Conservation (phyloP, 2,329 filamentous ascomycete species). For the Dothiorella sarmentorum region DNA sequence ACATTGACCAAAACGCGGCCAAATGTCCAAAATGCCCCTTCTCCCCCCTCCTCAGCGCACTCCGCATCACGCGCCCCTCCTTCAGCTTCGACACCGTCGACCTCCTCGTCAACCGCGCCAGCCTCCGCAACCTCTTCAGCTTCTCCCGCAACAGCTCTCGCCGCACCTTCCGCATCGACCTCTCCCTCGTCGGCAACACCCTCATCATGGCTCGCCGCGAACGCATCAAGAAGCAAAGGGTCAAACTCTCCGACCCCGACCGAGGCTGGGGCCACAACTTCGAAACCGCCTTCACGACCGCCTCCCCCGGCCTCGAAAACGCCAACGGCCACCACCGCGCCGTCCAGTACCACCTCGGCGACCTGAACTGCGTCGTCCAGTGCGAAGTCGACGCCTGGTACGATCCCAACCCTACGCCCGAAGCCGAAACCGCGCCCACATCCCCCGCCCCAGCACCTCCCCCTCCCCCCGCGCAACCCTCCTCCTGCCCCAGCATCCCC, state of each 20-base stretch:
- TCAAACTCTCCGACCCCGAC: slow-evolving; percentile 18
- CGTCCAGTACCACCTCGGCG: slow-evolving; percentile 26
- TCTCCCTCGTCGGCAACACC: slow-evolving; percentile 32
- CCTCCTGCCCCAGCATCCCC: no score
- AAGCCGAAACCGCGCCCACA: no score
- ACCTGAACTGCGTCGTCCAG: slow-evolving; percentile 26
- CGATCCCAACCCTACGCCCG: no score
- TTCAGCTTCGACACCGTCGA: slow-evolving; percentile 25
- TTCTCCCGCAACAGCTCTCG: slow-evolving; percentile 26
- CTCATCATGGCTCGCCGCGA: slow-evolving; percentile 34
- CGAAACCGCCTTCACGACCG: slow-evolving; percentile 13
- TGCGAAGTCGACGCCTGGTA: slow-evolving; percentile 31
- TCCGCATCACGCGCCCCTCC: neutral
- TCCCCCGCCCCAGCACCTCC: no score
- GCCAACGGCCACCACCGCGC: slow-evolving; percentile 25
- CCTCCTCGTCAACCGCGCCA: slow-evolving; percentile 32
- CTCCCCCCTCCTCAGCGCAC: slow-evolving; percentile 22
- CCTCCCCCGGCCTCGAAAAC: neutral
- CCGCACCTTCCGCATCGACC: slow-evolving; percentile 32
- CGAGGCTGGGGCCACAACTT: slow-evolving; percentile 33
- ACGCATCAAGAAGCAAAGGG: slow-evolving; percentile 18
- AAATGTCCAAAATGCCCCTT: slow-evolving; percentile 27
- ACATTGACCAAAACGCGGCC: slow-evolving; percentile 30
- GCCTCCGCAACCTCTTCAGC: slow-evolving; percentile 28
- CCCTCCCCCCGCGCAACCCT: no score